Evolutionary conservation across 345 rosid species (phyloP).

Genomic region (Ceriops tagal): DNA sequence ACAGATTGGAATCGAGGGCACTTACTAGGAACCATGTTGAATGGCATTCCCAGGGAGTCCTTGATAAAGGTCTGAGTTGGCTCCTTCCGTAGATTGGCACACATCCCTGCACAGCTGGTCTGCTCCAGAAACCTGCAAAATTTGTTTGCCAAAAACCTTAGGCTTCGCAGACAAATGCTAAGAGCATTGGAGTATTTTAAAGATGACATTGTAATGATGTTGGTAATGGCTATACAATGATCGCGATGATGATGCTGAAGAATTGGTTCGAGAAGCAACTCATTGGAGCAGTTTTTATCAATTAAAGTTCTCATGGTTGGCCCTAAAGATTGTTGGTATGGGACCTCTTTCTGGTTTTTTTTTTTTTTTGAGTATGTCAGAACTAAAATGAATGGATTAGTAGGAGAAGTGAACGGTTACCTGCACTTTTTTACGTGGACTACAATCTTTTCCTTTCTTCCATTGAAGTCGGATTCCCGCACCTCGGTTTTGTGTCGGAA

Average conservation of each 20-base stretch:
- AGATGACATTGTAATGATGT: slow-evolving; percentile 21
- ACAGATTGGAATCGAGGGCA: slow-evolving; percentile 2
- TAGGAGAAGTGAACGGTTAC: slow-evolving; percentile 36
- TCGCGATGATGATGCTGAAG: slow-evolving; percentile 27
- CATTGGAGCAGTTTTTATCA: slow-evolving; percentile 31
- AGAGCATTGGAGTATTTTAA: slow-evolving; percentile 18
- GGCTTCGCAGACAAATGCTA: not conserved
- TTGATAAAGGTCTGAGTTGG: slow-evolving; percentile 80
- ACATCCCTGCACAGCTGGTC: slow-evolving; percentile 82
- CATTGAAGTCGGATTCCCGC: slow-evolving; percentile 70
- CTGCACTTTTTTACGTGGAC: slow-evolving; percentile 90
- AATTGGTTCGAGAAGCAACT: slow-evolving; percentile 25
- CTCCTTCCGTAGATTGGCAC: slow-evolving; percentile 78
- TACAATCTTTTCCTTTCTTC: slow-evolving; percentile 72
- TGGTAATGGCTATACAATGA: slow-evolving; percentile 15
- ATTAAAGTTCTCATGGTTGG: slow-evolving; percentile 32
- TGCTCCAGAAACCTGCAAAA: slow-evolving; percentile 75
- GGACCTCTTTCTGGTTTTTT: too few relatives aligned
- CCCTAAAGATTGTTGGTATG: not conserved
- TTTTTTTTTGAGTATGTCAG: too few relatives aligned
- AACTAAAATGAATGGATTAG: not conserved
- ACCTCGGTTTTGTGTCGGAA: slow-evolving; percentile 38
- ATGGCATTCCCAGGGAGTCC: slow-evolving; percentile 74
- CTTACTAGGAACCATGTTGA: slow-evolving; percentile 91
- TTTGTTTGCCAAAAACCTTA: not conserved